Evolutionary conservation across 2,329 filamentous ascomycete genomes (phyloP), one percentile per base, ranked within the genome.

Genomic region (Dothistroma pini): DNA sequence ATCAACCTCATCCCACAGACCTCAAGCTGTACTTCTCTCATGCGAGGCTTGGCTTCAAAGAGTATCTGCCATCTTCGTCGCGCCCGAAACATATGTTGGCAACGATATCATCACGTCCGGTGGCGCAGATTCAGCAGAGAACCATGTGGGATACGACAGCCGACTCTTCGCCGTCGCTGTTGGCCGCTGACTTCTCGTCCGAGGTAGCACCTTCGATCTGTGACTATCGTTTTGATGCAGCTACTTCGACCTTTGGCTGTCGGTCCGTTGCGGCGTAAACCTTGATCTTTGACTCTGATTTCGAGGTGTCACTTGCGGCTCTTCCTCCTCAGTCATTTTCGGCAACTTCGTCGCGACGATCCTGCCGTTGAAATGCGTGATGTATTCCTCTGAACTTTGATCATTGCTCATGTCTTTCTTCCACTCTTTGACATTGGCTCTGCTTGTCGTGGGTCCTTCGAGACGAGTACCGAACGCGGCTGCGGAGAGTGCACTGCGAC

Each of bases 381-480:
- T 65, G n/a, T 54, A 57, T 25, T 54, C 63, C 21, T 63, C 60
- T n/a, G 58, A 61, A 2, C 58, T 58, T 35, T 57, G 56, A 25
- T 65, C 63, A 9, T 54, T 22, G 7, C 54, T 53, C 16, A 63
- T 22, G 8, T 59, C 51, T 19, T 54, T 63, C 35, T 61, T 57
- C 22, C 60, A 56, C 19, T 61, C 38, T 34, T 12, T 34, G 32
- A 12, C 32, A 34, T 34, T 34, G 12, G 32, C 32, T 34, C 32
- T 34, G 32, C 32, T 34, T 34, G 32, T 34, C 32, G 12, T 12
- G 32, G 12, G 12, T 34, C 32, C 32, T 12, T 34, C 32, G 12
- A 34, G 12, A 6, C 6, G 32, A 34, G 32, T 34, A 6, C 12
- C 6, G 32, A 34, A 34, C 12, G 32, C 32, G 32, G 32, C 32